Base-by-base conservation (phyloP, 345 rosid species). In the Rhodamnia rubescens region DNA sequence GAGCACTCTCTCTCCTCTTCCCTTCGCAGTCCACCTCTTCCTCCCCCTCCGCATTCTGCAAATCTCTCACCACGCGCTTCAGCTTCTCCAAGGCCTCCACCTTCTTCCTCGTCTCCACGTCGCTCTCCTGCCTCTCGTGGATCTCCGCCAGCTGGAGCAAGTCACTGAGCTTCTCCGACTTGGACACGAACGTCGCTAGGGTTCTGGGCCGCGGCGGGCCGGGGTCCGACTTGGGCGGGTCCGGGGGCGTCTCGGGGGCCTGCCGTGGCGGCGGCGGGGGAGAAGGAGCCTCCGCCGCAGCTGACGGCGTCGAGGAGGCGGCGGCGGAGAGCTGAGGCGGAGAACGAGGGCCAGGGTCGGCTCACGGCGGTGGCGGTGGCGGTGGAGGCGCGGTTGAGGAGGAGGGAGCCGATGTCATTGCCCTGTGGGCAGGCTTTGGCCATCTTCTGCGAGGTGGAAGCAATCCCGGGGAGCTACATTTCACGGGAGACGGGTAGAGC, bases 101-200 rank as follows among this genome's bases (percentile, higher is more conserved):
- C 82, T 96, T 97, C 90, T 88, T 92, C 89, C 84, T 87, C 82
- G 94, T 92, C 92, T 96, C 96, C 2, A 53, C 88, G 16, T 93
- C 98, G 53, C 88, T 85, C 90, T 96, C 98, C 15, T 74, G 91
- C 83, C n/a, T 20, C 54, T 87, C 85, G 64, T 64, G 84, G 53
- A 83, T 55, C 89, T 97, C 98, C 42, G 96, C 96, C 49, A 95
- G 85, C 87, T 90, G 94, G 89, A 97, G 85, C 50, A 97, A 96
- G 90, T 97, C 98, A 55, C 91, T 88, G 8, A 97, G 92, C 92
- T 94, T 97, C 92, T 95, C 96, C 53, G 98, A 95, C 86, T 90
- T 95, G 52, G 83, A 51, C 16, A 83, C 32, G 81, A 50, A 27
- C 61, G 42, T 64, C 78, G 54, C 18, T 83, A 57, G 81, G 83